These are phyloP conservation scores for Phaseolus coccineus DNA, from an alignment of 331 rosid genomes.

Conservation along the genomic window DNA sequence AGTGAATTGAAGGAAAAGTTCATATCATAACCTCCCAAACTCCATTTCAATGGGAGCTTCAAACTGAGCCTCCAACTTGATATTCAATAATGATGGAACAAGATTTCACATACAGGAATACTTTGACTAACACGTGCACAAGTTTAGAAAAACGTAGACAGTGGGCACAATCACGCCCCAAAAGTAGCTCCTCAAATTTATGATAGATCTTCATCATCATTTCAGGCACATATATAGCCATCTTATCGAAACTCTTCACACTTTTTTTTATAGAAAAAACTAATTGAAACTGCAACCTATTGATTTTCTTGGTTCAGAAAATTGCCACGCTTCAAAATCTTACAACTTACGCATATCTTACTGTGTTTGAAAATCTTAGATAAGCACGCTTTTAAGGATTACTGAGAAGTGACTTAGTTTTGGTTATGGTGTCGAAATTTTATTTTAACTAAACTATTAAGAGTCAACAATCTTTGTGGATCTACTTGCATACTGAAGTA, in stretches of 20 bases:
- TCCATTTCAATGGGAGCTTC: background rate
- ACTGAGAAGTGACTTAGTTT: background rate
- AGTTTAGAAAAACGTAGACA: background rate
- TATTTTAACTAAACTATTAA: background rate
- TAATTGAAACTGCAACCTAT: background rate
- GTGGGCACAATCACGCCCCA: constrained; percentile 17
- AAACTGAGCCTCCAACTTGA: background rate
- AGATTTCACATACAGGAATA: background rate
- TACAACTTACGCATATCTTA: background rate
- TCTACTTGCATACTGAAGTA: background rate
- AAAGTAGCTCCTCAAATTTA: constrained; percentile 21
- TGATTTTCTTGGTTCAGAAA: background rate
- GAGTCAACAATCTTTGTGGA: background rate
- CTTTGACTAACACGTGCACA: constrained; percentile 25
- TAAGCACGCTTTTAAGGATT: background rate
- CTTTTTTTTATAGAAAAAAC: background rate
- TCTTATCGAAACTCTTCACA: background rate
- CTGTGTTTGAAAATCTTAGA: background rate
- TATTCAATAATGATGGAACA: background rate
- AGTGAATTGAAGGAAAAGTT: background rate
- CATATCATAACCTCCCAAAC: background rate
- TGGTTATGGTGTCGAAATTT: background rate
- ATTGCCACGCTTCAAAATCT: background rate
- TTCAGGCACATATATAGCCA: background rate
- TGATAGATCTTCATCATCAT: constrained; percentile 13